Evolutionary conservation across 2,329 filamentous ascomycete species (phyloP), one percentile per base, ranked within the genome.

Genomic region (Stagonosporopsis chrysanthemi): DNA sequence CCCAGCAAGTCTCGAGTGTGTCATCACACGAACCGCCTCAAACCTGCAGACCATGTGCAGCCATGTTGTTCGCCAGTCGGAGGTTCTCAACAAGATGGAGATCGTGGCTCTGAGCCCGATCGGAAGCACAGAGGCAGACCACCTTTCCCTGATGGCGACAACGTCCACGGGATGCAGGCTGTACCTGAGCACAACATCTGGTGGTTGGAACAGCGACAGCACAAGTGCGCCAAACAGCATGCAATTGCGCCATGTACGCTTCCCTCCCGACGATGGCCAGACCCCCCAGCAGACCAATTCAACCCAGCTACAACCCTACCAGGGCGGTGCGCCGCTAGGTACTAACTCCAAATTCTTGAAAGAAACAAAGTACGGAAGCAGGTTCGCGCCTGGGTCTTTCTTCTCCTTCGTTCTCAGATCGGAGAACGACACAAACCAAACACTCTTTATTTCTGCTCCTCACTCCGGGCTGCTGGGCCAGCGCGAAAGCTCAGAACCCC

Each of bases 221-320:
- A 83, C 85, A 7, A 88, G 83, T 56, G 88, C 90, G 0, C 93
- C 95, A 0, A 93, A 91, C 67, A 97, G 92, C 77, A 97, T 99
- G 92, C 93, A 97, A 76, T 88, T 97, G n/a, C 90, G 96, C 66
- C 95, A 96, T 71, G 91, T 99, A 76, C 96, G 95, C 72, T 96
- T 97, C 57, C 95, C 96, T 1, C 95, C 95, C 0, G 76, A 80
- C 36, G 66, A 71, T 24, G 63, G 61, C 12, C 62, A 64, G 26
- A 49, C 63, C 22, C 48, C 67, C 50, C 61, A 54, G 46, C 65
- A 67, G 50, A 60, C 49, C 45, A 61, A 66, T 43, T 64, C 68
- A 14, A 67, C 64, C n/a, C 71, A 72, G 46, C 28, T 72, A 46
- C 70, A 71, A 47, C 66, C 67, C 42, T 75, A 73, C 55, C 67